A percentile compares a stretch with the other conserved stretches of the same genome.
phyloP scores from a whole-genome alignment of 352 stramenopile genomes.

The Phytophthora podocarpi region DNA sequence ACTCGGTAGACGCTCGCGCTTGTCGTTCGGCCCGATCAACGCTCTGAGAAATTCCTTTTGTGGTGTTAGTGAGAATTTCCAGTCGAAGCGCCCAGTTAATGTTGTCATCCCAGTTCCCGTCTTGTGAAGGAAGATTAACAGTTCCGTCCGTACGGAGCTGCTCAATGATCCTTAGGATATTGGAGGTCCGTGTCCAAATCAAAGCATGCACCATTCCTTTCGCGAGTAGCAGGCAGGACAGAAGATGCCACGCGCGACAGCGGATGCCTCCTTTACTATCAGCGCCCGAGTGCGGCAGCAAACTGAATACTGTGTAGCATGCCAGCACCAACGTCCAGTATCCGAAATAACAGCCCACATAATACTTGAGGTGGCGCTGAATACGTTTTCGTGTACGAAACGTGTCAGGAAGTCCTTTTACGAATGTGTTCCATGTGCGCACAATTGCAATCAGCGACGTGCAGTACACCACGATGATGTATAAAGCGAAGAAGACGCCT shows the following conservation, averaged over 20 bases:
- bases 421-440: slow-evolving; percentile 80
- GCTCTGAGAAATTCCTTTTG: slow-evolving; percentile 82
- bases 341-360: slow-evolving; percentile 86
- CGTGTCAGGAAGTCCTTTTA: slow-evolving; percentile 76
- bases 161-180: slow-evolving; percentile 78
- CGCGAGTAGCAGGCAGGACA: slow-evolving; percentile 70
- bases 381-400: slow-evolving; percentile 79
- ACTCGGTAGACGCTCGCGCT: slow-evolving; percentile 43
- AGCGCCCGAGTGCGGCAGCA: slow-evolving; percentile 44
- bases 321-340: slow-evolving; percentile 84
- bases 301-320: slow-evolving; percentile 70
- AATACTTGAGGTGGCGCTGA: slow-evolving; percentile 86
- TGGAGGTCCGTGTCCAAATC: slow-evolving; percentile 86
- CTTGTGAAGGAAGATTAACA: slow-evolving; percentile 62
- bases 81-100: slow-evolving; percentile 89
- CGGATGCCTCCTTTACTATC: slow-evolving; percentile 39
- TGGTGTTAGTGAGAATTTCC: slow-evolving; percentile 89
- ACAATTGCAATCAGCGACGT: slow-evolving; percentile 78
- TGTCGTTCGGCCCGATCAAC: slow-evolving; percentile 71
- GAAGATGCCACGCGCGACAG: slow-evolving; percentile 74
- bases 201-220: slow-evolving; percentile 85
- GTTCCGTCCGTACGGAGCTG: slow-evolving; percentile 66
- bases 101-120: slow-evolving; percentile 49
- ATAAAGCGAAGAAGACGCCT: slow-evolving; percentile 82
- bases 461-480: slow-evolving; percentile 84